phyloP scores from a whole-genome alignment of 371 early-diverging fungal genomes.

The Mucor indicus region DNA sequence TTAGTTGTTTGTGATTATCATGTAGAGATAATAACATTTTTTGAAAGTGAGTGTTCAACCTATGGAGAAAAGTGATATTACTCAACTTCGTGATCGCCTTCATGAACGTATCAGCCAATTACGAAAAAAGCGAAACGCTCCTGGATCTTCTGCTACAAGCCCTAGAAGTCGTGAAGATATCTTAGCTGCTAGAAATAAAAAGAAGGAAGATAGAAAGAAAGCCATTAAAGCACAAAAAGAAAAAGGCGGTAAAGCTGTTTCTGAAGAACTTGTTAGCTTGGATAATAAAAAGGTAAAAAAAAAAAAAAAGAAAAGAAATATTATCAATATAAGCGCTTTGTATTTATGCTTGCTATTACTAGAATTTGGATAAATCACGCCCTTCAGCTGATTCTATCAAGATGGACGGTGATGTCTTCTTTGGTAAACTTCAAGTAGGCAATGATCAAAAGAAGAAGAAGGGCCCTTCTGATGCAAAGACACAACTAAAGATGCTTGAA shows the following conservation, averaged over 20 bases:
- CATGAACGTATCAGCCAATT: slow-evolving; percentile 68
- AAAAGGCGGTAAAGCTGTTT: slow-evolving; percentile 51
- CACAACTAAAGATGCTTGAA: slow-evolving; percentile 75
- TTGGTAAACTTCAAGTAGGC: slow-evolving; percentile 74
- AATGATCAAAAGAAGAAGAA: slow-evolving; percentile 62
- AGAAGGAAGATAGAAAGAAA: slow-evolving; percentile 70
- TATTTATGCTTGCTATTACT: background rate
- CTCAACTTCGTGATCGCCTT: slow-evolving; percentile 68
- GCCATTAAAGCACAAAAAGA: slow-evolving; percentile 68
- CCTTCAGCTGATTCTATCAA: slow-evolving; percentile 52
- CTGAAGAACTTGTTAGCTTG: slow-evolving; percentile 56
- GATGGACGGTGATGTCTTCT: slow-evolving; percentile 61
- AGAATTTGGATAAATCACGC: slow-evolving; percentile 3
- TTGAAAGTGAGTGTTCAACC: slow-evolving; percentile 21
- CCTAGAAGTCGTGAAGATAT: slow-evolving; percentile 73
- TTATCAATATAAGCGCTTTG: no score
- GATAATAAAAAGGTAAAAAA: slow-evolving; percentile 25
- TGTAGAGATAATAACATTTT: background rate
- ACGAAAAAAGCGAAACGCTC: slow-evolving; percentile 68
- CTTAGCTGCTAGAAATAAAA: slow-evolving; percentile 72
- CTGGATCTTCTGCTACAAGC: slow-evolving; percentile 31
- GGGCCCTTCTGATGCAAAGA: slow-evolving; percentile 70
- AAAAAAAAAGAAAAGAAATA: no score
- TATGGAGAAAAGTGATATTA: slow-evolving; percentile 50
- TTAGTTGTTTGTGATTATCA: no score